Evolutionary conservation across 805 yeast genomes (phyloP), one percentile per base, ranked within the genome.

Genomic region (Schizosaccharomyces cryophilus): DNA sequence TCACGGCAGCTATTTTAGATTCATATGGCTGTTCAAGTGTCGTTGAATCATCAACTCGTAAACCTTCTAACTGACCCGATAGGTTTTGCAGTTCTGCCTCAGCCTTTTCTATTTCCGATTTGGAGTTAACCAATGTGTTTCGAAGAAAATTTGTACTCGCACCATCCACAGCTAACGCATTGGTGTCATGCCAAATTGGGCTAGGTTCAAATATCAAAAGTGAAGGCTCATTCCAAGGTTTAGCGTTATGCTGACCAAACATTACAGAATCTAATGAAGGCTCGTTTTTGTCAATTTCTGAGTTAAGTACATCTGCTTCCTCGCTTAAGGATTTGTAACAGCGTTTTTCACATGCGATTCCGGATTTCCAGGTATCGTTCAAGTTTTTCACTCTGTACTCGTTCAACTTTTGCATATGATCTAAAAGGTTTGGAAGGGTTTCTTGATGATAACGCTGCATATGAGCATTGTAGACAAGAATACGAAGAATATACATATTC

Each of bases 181-280:
- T 95, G 71, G 93, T 96, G 68, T 93, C 98, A 71, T 90, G 97
- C 98, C 98, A 93, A 54, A 93, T 83, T 38, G 88, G 82, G 30
- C 95, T 83, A 1, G 97, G 96, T 64, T 85, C 78, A 67, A 85
- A 93, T 65, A 80, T 77, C 68, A 85, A 87, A 72, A 90, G 97
- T 5, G 74, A 74, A 0, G 96, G 97, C 66, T 88, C 96, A 56
- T 75, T 76, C 96, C 96, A 93, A 17, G 74, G 74, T 42, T 68
- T 66, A 30, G 78, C 64, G 69, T 93, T 93, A 72, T 93, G 99
- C 68, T 88, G 88, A 62, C 88, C 81, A 71, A 82, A 93, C 96
- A 93, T 90, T 42, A 86, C 83, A 0, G 89, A 80, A 71, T 88
- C 96, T 60, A 87, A 73, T 54, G 73, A 73, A 1, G 94, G 89